phyloP scores from a whole-genome alignment of 108 stramenopile genomes.

The Nitzschia putrida region DNA sequence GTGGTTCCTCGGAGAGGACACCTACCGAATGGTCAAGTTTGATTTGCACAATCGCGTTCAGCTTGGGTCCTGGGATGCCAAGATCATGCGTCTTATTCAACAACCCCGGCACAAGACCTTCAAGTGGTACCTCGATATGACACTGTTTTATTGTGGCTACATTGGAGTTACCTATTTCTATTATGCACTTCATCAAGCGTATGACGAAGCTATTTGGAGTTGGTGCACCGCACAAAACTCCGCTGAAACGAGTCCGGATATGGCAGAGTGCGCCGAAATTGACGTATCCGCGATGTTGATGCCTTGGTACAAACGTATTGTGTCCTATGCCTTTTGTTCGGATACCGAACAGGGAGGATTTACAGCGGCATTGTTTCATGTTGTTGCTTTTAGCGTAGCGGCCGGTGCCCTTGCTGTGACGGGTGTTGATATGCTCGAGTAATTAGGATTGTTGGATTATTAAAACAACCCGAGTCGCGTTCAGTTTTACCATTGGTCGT shows the following conservation, averaged over 20 bases:
- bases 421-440: background rate
- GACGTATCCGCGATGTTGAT: background rate
- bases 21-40: constrained; percentile 14
- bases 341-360: no score
- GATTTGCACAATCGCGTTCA: constrained; percentile 16
- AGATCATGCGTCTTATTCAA: background rate
- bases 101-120: background rate
- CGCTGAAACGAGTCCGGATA: background rate
- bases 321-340: no score
- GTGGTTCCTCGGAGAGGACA: background rate
- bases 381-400: background rate
- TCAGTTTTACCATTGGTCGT: no score
- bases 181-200: background rate
- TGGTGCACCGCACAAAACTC: background rate
- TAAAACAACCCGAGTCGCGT: no score
- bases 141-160: background rate
- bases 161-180: background rate
- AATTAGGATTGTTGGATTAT: no score
- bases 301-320: background rate
- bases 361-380: background rate
- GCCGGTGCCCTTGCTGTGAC: background rate
- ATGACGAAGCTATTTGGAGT: background rate
- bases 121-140: background rate
- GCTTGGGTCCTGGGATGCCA: constrained; percentile 1
- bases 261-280: background rate